Evolutionary conservation across 495 filamentous ascomycete genomes (phyloP).

Genomic region (Amphirosellinia nigrospora): DNA sequence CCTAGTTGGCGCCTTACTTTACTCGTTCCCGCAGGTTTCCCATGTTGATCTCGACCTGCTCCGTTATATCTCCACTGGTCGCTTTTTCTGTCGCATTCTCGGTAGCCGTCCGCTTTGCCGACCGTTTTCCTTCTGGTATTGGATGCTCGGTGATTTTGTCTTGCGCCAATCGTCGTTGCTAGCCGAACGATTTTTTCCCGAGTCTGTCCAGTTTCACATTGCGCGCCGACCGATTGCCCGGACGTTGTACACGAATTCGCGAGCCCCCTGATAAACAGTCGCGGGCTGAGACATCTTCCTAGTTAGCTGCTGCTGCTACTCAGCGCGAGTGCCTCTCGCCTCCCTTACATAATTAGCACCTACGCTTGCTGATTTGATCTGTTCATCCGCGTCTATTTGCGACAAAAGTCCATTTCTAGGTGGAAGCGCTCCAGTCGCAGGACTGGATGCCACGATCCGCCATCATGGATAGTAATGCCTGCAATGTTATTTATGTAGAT

Average conservation of each 20-base stretch:
- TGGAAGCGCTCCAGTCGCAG: conserved; percentile 55
- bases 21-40: conserved; percentile 4
- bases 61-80: conserved; percentile 12
- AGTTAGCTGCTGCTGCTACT: conserved; percentile 22
- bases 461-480: conserved; percentile 72
- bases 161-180: conserved; percentile 34
- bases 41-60: conserved; percentile 18
- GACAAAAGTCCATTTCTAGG: conserved; percentile 33
- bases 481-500: conserved; percentile 85
- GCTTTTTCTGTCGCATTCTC: conserved; percentile 22
- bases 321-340: conserved; percentile 30
- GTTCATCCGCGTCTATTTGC: conserved; percentile 4
- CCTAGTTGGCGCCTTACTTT: conserved; percentile 8
- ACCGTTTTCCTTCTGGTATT: conserved; percentile 29
- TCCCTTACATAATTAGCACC: conserved; percentile 23
- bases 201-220: conserved; percentile 32
- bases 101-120: conserved; percentile 28
- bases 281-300: conserved; percentile 31
- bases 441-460: conserved; percentile 53
- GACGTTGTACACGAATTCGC: conserved; percentile 37
- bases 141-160: conserved; percentile 30
- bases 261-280: conserved; percentile 14
- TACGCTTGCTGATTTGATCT: conserved; percentile 7
- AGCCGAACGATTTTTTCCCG: conserved; percentile 32
- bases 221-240: conserved; percentile 31